Conservation (phyloP, 441 rosid genomes). For the Corymbia calophylla region DNA sequence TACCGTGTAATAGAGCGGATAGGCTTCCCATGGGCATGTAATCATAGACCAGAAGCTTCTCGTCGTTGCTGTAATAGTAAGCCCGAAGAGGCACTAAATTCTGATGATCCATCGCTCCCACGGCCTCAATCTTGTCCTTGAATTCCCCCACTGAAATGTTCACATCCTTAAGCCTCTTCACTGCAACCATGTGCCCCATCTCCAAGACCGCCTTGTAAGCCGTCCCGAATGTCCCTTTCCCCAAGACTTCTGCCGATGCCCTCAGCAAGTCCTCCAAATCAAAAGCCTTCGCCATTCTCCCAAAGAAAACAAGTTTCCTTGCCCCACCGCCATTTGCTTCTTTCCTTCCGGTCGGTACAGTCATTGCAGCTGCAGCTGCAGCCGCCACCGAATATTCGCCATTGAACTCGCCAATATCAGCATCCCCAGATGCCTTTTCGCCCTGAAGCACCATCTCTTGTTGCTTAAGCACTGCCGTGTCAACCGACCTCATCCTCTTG, state of each 20-base stretch:
- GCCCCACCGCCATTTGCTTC: not conserved
- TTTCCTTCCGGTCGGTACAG: conserved; percentile 26
- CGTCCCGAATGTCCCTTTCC: conserved; percentile 12
- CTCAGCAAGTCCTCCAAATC: conserved; percentile 14
- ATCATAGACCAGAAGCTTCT: conserved; percentile 13
- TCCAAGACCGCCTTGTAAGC: conserved; percentile 14
- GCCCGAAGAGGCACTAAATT: conserved; percentile 11
- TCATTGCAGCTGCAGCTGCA: conserved; percentile 54
- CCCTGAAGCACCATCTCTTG: conserved; percentile 3
- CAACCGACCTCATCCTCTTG: conserved; percentile 2
- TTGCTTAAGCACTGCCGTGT: not conserved
- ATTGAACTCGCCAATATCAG: conserved; percentile 16
- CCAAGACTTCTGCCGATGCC: conserved; percentile 12
- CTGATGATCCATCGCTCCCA: conserved; percentile 12
- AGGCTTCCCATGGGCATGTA: conserved; percentile 17
- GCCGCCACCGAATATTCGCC: conserved; percentile 55
- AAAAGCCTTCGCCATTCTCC: not conserved
- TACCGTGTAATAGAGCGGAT: not conserved
- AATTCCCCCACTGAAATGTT: conserved; percentile 2
- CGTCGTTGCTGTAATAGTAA: conserved; percentile 14
- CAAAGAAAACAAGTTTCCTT: conserved; percentile 6
- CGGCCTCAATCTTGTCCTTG: conserved; percentile 12
- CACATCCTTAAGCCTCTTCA: conserved; percentile 15
- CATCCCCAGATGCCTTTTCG: not conserved
- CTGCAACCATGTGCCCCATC: conserved; percentile 6